These are phyloP conservation scores for Tagetes patula DNA, from an alignment of 129 eudicot genomes.

Conservation along the genomic window DNA sequence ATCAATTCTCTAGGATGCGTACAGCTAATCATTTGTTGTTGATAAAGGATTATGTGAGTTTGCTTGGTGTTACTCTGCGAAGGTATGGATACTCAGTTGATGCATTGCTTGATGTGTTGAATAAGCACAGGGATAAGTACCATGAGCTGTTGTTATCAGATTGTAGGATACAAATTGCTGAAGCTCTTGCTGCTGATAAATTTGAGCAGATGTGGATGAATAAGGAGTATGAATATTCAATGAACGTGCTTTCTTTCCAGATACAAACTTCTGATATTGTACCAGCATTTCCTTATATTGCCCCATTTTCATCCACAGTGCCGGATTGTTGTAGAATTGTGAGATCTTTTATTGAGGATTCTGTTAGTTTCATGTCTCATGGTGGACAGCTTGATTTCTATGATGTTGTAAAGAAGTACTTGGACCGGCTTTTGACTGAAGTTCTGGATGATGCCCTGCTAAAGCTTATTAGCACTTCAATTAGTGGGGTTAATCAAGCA, in stretches of 20 bases:
- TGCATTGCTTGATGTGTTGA: slow-evolving; percentile 94
- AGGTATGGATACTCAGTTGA: slow-evolving; percentile 87
- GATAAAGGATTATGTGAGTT: slow-evolving; percentile 97
- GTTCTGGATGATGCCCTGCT: slow-evolving; percentile 81
- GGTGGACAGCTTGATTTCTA: slow-evolving; percentile 97
- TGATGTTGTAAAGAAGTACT: slow-evolving; percentile 93
- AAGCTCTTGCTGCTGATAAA: slow-evolving; percentile 85
- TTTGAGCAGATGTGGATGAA: slow-evolving; percentile 99
- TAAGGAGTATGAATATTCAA: slow-evolving; percentile 96
- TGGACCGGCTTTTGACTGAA: slow-evolving; percentile 85
- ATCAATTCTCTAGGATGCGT: slow-evolving; percentile 96
- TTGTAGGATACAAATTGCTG: slow-evolving; percentile 84
- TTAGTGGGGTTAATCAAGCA: slow-evolving; percentile 88
- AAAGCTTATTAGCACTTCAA: slow-evolving; percentile 67
- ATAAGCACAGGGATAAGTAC: slow-evolving; percentile 95
- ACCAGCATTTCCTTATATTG: slow-evolving; percentile 93
- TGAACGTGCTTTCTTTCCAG: slow-evolving; percentile 97
- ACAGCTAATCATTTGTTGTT: slow-evolving; percentile 95
- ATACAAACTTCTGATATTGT: slow-evolving; percentile 78
- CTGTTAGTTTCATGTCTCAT: slow-evolving; percentile 93
- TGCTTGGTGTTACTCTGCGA: slow-evolving; percentile 85
- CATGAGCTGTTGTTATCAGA: slow-evolving; percentile 90
- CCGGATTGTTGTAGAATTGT: slow-evolving; percentile 98
- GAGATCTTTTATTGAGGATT: slow-evolving; percentile 91
- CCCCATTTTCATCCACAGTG: slow-evolving; percentile 90